phyloP scores from a whole-genome alignment of 2,329 filamentous ascomycete genomes.

The Aspergillus spinulosporus region DNA sequence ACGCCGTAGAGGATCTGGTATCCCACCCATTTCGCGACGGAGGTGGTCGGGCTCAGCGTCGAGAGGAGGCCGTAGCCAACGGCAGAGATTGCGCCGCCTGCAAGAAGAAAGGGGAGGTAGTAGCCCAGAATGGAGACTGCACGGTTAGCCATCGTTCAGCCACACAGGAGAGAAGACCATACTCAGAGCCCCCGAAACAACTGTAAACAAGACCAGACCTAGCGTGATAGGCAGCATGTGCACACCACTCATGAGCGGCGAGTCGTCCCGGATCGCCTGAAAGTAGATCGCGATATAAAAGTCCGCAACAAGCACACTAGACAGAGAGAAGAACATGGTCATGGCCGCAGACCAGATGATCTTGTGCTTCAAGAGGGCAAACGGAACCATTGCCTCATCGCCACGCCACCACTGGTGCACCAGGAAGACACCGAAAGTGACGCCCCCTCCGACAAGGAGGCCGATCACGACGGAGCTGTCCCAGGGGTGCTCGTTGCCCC shows the following conservation, averaged over 20 bases:
- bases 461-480: conserved; percentile 38
- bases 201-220: conserved; percentile 33
- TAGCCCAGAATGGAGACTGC: conserved; percentile 34
- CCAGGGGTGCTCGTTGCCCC: conserved; percentile 56
- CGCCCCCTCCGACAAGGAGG: conserved; percentile 35
- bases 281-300: conserved; percentile 55
- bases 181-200: conserved; percentile 37
- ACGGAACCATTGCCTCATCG: conserved; percentile 19
- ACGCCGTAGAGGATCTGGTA: conserved; percentile 44
- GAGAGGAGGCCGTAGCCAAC: conserved; percentile 46
- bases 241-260: conserved; percentile 29
- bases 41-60: conserved; percentile 40
- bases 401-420: conserved; percentile 6
- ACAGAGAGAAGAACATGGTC: conserved; percentile 35
- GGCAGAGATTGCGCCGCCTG: conserved; percentile 31
- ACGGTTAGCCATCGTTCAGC: neutral
- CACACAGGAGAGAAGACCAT: neutral
- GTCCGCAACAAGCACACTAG: conserved; percentile 33
- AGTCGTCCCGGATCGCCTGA: conserved; percentile 41
- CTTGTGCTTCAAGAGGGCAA: conserved; percentile 6
- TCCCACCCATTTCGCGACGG: conserved; percentile 47
- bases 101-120: conserved; percentile 36
- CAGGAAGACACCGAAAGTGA: conserved; percentile 2
- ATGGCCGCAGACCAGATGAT: conserved; percentile 29
- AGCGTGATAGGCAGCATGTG: conserved; percentile 34